Conservation (phyloP, 139 green algal species). For the Monoraphidium neglectum region DNA sequence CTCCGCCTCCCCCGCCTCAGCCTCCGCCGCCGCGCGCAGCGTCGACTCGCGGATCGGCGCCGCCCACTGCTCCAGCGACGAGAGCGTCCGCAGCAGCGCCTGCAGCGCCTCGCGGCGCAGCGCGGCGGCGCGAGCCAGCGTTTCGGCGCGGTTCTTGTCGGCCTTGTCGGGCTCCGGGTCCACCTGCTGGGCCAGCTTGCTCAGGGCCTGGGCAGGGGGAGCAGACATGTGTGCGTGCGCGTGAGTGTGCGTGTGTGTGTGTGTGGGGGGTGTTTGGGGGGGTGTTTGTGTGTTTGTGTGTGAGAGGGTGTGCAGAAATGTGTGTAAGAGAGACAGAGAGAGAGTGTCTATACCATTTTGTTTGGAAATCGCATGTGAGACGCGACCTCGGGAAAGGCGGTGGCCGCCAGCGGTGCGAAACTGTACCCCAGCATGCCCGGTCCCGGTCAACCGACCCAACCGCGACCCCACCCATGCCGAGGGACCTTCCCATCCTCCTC, state of each 20-base stretch:
- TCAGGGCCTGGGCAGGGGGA: slow-evolving; percentile 32
- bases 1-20: neutral
- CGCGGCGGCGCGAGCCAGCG: neutral
- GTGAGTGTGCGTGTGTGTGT: too few relatives aligned
- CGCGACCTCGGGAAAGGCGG: too few relatives aligned
- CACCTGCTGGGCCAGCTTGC: slow-evolving; percentile 17
- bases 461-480: too few relatives aligned
- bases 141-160: neutral
- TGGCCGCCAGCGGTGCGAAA: too few relatives aligned
- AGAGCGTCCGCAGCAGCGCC: slow-evolving; percentile 50
- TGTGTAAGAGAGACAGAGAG: too few relatives aligned
- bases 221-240: neutral
- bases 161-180: slow-evolving; percentile 8
- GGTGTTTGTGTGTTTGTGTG: too few relatives aligned
- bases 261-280: too few relatives aligned
- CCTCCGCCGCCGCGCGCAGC: slow-evolving; percentile 4
- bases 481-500: too few relatives aligned
- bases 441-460: neutral
- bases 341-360: too few relatives aligned
- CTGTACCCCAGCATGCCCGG: neutral
- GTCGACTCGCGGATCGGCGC: slow-evolving; percentile 49
- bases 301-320: too few relatives aligned
- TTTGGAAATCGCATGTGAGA: too few relatives aligned
- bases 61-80: slow-evolving; percentile 77
- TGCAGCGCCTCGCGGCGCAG: neutral